phyloP scores from a whole-genome alignment of 1,284 basidiomycete genomes.

The Baeospora myosura region DNA sequence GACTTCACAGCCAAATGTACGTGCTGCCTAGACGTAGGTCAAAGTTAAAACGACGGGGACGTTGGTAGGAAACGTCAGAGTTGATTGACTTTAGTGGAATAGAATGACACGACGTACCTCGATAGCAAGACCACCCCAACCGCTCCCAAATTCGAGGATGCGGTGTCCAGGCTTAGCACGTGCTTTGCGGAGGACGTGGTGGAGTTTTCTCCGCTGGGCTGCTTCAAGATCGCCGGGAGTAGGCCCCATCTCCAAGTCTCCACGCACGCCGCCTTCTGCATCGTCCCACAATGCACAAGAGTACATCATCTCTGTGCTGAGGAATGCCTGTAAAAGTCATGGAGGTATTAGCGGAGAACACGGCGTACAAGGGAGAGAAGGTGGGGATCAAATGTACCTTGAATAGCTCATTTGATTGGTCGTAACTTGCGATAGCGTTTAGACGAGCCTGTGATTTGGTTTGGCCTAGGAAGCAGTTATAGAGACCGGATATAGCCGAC shows the following conservation, averaged over 20 bases:
- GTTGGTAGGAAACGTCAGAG: conserved; percentile 9
- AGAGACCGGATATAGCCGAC: conserved; percentile 62
- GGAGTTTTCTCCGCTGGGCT: conserved; percentile 77
- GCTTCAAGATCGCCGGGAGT: conserved; percentile 66
- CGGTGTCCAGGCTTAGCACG: conserved; percentile 72
- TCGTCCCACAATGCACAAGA: conserved; percentile 79
- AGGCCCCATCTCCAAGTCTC: conserved; percentile 47
- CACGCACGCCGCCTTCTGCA: conserved; percentile 63
- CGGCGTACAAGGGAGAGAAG: conserved; percentile 7
- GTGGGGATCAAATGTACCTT: conserved; percentile 39
- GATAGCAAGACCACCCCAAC: conserved; percentile 88
- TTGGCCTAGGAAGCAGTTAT: conserved; percentile 78
- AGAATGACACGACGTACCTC: conserved; percentile 56
- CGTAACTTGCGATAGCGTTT: conserved; percentile 86
- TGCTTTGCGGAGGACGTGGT: conserved; percentile 70
- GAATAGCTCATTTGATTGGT: conserved; percentile 79
- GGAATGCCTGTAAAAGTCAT: conserved; percentile 52
- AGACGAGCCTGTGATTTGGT: conserved; percentile 69
- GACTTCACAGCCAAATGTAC: conserved; percentile 69
- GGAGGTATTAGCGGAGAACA: conserved; percentile 14
- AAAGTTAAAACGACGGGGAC: too few species aligned
- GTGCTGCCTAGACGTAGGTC: too few species aligned
- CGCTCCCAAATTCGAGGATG: conserved; percentile 86
- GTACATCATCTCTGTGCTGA: conserved; percentile 90
- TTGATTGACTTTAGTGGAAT: conserved; percentile 17